Conservation (phyloP, 106 monocot species). For the Dendrobium catenatum region DNA sequence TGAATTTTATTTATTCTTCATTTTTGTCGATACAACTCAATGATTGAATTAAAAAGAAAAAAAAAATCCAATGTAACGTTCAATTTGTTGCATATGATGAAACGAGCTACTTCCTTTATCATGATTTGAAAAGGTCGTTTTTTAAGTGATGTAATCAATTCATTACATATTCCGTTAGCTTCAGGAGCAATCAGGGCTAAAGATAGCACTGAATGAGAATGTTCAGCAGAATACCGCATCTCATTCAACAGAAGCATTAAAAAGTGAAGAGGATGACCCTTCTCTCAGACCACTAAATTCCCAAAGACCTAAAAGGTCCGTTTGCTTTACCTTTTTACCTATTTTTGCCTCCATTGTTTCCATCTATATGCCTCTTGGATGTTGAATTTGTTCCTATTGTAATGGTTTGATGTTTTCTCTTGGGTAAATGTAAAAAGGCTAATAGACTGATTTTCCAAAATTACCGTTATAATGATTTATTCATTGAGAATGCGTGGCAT, state of each 20-base stretch:
- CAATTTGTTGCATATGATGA: not conserved
- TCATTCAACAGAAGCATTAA: not conserved
- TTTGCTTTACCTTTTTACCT: not conserved
- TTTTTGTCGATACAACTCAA: too few species aligned
- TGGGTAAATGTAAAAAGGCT: not conserved
- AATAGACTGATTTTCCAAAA: not conserved
- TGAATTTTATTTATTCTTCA: not conserved
- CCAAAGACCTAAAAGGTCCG: slow-evolving; percentile 35
- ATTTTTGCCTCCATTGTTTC: not conserved
- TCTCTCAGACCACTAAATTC: slow-evolving; percentile 13
- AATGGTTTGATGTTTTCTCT: too few species aligned
- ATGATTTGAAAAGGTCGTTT: not conserved
- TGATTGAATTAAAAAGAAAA: too few species aligned
- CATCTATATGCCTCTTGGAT: not conserved
- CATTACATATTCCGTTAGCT: not conserved
- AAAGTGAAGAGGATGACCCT: slow-evolving; percentile 14
- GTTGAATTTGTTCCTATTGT: too few species aligned
- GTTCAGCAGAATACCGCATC: slow-evolving; percentile 7
- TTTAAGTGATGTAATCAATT: not conserved
- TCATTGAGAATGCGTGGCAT: not conserved
- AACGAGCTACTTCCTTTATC: not conserved
- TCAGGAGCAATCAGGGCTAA: not conserved
- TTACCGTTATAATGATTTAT: not conserved
- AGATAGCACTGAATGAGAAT: slow-evolving; percentile 1
- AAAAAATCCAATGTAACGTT: not conserved